phyloP scores from a whole-genome alignment of 78 protist genomes.

The Dictyostelium purpureum region DNA sequence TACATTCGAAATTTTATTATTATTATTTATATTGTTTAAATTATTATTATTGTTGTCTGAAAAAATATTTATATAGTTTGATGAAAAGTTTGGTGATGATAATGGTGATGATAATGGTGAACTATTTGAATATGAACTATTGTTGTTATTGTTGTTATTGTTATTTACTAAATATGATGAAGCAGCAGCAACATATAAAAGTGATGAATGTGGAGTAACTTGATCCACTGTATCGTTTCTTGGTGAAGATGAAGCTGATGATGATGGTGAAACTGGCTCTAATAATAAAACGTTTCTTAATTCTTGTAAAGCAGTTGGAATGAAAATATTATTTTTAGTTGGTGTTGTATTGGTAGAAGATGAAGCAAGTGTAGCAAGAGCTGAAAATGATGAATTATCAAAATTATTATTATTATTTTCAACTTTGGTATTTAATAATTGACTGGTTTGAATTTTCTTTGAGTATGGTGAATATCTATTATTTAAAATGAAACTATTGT shows the following conservation, averaged over 20 bases:
- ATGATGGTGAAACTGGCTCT: slow-evolving; percentile 11
- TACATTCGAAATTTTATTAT: not conserved
- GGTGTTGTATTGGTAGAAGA: no score
- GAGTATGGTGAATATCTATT: slow-evolving; percentile 1
- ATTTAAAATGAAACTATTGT: not conserved
- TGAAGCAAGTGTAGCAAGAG: no score
- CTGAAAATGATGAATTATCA: no score
- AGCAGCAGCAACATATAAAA: no score
- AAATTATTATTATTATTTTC: not conserved
- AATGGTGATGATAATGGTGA: not conserved
- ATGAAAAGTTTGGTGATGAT: not conserved
- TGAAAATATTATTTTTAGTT: not conserved
- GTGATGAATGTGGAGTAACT: no score
- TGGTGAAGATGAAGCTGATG: slow-evolving; percentile 7
- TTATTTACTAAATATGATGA: slow-evolving; percentile 1
- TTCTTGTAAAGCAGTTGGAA: not conserved
- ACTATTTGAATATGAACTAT: not conserved
- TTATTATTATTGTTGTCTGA: not conserved
- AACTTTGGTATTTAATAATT: not conserved
- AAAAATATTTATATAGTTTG: slow-evolving; percentile 3
- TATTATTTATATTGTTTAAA: not conserved
- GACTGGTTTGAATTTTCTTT: slow-evolving; percentile 1
- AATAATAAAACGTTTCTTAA: not conserved
- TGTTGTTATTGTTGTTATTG: not conserved
- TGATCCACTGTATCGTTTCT: not conserved